These are phyloP conservation scores for Albophoma yamanashiensis DNA, from an alignment of 2,329 filamentous ascomycete genomes.

Conservation along the genomic window DNA sequence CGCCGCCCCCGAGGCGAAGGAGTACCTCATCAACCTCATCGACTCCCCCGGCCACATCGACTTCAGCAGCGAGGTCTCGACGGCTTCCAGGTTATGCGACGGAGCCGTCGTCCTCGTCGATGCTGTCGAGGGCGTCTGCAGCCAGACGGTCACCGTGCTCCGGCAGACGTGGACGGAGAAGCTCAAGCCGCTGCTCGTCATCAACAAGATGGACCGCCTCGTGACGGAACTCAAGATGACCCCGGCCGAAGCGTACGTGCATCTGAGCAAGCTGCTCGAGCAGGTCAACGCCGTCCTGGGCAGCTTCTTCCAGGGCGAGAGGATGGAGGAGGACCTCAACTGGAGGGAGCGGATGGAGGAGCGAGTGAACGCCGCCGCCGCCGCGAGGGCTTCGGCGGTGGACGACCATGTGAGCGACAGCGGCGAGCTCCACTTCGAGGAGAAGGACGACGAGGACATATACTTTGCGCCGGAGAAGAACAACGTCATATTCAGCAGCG, in stretches of 20 bases:
- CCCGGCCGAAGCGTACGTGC: conserved; percentile 77
- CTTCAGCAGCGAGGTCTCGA: conserved; percentile 96
- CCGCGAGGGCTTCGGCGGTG: conserved; percentile 42
- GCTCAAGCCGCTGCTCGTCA: conserved; percentile 84
- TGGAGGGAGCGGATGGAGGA: conserved; percentile 93
- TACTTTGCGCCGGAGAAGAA: conserved; percentile 98
- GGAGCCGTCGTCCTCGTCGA: conserved; percentile 91
- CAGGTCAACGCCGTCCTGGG: conserved; percentile 96
- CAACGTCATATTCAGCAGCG: conserved; percentile 97
- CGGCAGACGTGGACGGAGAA: conserved; percentile 94
- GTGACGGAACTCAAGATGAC: conserved; percentile 93
- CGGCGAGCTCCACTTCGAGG: conserved; percentile 66
- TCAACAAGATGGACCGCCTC: conserved; percentile 97
- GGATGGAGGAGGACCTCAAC: conserved; percentile 96
- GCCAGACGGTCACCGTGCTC: conserved; percentile 93
- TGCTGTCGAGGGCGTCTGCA: conserved; percentile 95
- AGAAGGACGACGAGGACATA: conserved; percentile 89
- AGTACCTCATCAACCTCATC: conserved; percentile 95
- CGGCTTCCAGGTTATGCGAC: conserved; percentile 86
- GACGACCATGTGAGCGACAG: conserved; percentile 39
- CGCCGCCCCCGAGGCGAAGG: conserved; percentile 59
- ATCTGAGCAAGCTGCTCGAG: conserved; percentile 81
- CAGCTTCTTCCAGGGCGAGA: conserved; percentile 94
- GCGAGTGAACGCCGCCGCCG: conserved; percentile 60
- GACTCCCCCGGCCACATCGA: conserved; percentile 98